Percentiles rank a stretch among this genome's conserved stretches.
These are phyloP conservation scores for Anthracocystis setariae DNA, from an alignment of 1,284 basidiomycete species.

Conservation along the genomic window DNA sequence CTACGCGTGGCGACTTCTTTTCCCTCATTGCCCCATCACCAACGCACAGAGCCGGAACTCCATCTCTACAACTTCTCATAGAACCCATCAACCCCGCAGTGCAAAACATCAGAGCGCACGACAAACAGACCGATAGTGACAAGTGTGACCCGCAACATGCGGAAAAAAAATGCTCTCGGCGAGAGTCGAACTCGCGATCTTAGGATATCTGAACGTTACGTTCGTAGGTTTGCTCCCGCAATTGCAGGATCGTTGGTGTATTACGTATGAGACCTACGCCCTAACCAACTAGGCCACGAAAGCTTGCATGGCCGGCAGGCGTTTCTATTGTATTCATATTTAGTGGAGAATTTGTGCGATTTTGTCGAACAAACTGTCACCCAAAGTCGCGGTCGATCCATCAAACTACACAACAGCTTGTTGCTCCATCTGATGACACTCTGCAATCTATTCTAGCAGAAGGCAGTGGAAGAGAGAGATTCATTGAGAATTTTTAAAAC, in stretches of 20 bases:
- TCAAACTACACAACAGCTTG: too few species aligned
- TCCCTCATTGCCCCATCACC: too few species aligned
- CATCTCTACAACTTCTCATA: too few species aligned
- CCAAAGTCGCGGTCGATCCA: too few species aligned
- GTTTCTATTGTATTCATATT: neutral
- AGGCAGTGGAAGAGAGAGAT: too few species aligned
- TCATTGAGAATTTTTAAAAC: too few species aligned
- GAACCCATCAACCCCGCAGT: too few species aligned
- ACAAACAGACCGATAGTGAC: neutral
- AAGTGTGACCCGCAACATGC: neutral
- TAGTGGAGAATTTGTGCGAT: too few species aligned
- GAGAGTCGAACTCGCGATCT: slow-evolving; percentile 49
- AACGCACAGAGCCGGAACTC: too few species aligned
- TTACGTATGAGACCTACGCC: slow-evolving; percentile 46
- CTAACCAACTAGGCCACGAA: slow-evolving; percentile 52
- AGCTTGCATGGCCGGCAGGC: neutral
- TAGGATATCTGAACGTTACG: slow-evolving; percentile 29
- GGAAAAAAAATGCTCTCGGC: slow-evolving; percentile 29
- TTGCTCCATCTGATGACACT: too few species aligned
- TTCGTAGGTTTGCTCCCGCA: slow-evolving; percentile 36
- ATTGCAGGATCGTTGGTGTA: slow-evolving; percentile 32
- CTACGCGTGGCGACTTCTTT: neutral
- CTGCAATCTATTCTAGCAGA: too few species aligned
- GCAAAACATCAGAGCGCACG: slow-evolving; percentile 4
- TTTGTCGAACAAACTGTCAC: too few species aligned